Evolutionary conservation across 1,139 yeast species (phyloP).

Genomic region (Pichia sp.): DNA sequence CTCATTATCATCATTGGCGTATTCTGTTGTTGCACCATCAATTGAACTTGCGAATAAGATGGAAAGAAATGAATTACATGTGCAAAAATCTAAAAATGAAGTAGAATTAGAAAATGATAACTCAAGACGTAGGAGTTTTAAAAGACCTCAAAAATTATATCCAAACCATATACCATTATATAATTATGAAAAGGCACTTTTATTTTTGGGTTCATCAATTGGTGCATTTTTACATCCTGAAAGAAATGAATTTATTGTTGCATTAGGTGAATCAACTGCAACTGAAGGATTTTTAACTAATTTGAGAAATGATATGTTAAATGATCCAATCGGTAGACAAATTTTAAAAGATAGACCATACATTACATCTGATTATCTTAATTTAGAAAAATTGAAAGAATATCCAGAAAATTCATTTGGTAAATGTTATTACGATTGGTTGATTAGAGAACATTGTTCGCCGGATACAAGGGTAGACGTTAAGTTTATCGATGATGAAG

Average conservation of each 20-base stretch:
- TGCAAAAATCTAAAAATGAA: constrained; percentile 32
- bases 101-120: constrained; percentile 22
- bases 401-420: constrained; percentile 77
- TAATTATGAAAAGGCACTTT: constrained; percentile 51
- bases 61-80: constrained; percentile 49
- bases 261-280: constrained; percentile 90
- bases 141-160: constrained; percentile 46
- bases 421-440: constrained; percentile 69
- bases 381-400: constrained; percentile 52
- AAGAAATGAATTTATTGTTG: constrained; percentile 76
- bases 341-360: constrained; percentile 76
- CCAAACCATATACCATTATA: constrained; percentile 80
- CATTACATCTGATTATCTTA: constrained; percentile 65
- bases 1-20: constrained; percentile 25
- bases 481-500: constrained; percentile 79
- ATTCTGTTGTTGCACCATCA: constrained; percentile 36
- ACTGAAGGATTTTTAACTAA: constrained; percentile 56
- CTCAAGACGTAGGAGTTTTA: constrained; percentile 24
- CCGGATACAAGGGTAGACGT: constrained; percentile 93
- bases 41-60: constrained; percentile 51
- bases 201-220: constrained; percentile 72
- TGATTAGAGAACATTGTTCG: constrained; percentile 79
- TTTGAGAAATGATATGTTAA: constrained; percentile 67
- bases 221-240: constrained; percentile 84
- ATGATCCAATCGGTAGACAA: constrained; percentile 68